Percentiles rank a stretch among this genome's conserved stretches.
phyloP scores from a whole-genome alignment of 2,329 filamentous ascomycete species.

The Paramyrothecium sp. region DNA sequence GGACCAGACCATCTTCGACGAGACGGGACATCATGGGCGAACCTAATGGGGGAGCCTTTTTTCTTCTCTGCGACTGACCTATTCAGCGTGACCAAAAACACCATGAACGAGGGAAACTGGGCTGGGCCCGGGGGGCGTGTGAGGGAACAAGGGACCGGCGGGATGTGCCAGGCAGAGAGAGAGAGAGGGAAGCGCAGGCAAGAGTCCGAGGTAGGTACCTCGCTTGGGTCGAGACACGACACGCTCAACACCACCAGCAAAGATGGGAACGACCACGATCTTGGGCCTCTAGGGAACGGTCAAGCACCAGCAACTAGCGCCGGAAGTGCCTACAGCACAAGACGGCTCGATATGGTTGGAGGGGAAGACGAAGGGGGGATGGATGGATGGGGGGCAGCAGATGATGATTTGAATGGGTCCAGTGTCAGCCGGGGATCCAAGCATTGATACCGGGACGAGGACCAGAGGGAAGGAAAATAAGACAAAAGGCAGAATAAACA shows the following conservation, averaged over 20 bases:
- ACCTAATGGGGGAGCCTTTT: too few species aligned
- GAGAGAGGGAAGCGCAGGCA: background rate
- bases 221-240: background rate
- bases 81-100: constrained; percentile 1
- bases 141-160: background rate
- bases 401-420: background rate
- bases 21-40: too few species aligned
- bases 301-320: background rate
- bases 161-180: background rate
- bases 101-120: background rate
- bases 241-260: background rate
- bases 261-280: background rate
- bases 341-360: background rate
- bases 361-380: background rate
- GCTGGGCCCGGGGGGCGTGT: background rate
- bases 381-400: background rate
- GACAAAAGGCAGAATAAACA: background rate
- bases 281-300: background rate
- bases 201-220: background rate
- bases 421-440: background rate
- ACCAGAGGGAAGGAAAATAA: background rate
- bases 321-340: background rate
- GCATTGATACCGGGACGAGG: background rate
- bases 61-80: too few species aligned
- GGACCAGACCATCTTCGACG: background rate